Base-by-base conservation (phyloP, 2,329 filamentous ascomycete species). In the Tolypocladium tropicale region DNA sequence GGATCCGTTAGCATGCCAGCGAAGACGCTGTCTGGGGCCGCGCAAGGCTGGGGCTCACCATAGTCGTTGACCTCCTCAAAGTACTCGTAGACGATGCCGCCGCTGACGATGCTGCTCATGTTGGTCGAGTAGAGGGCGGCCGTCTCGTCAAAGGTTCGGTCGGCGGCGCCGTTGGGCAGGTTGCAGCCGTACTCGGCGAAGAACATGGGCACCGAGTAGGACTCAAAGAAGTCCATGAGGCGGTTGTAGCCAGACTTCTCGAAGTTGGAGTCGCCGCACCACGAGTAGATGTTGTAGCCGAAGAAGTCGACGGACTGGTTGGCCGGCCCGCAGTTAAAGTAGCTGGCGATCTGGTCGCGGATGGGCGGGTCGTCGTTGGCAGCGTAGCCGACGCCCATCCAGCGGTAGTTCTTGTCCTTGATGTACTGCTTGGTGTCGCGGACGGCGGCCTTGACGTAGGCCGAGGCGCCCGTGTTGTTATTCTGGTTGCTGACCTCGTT, bases 281-380 rank as follows among this genome's bases (percentile, higher is more conserved):
- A 99, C 55, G 92, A 95, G 82, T 99, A 99, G 76, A 97, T 96
- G 81, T 99, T 99, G 86, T 97, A 97, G 58, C 94, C 94, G 89
- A 92, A 99, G 80, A 95, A 97, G 74, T 99, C 94, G 62, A 97
- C 95, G 58, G 88, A 67, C 11, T 78, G 75, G 34, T 78, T 68
- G 58, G 83, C 72, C 3, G 65, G 54, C 58, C 92, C 89, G 70
- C 94, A 99, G 80, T 96, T 92, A 78, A 99, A 96, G 82, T 95
- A 99, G 70, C 90, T 77, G 63, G 90, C 89, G 67, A 97, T 84
- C 66, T 90, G 78, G 61, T 79, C 79, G 71, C 94, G 89, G 65
- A 96, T 95, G 23, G 83, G 79, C 37, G 84, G 81, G 72, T 96
- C 92, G 65, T 97, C 94, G 74, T 95, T 94, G 74, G 94, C 94